Conservation (phyloP, 2,329 filamentous ascomycete genomes). For the Polytolypa hystricis region DNA sequence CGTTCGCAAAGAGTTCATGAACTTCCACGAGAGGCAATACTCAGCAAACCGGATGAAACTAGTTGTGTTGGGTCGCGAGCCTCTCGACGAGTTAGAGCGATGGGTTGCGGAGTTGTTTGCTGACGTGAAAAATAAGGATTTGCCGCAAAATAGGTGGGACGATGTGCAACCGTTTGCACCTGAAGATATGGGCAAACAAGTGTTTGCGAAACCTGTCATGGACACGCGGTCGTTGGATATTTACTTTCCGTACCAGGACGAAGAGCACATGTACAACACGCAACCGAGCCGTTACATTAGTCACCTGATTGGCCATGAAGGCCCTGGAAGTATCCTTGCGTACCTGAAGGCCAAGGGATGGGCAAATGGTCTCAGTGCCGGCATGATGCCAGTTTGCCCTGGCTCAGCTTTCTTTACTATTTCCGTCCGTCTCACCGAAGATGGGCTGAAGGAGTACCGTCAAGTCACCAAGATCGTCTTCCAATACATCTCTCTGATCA, state of each 20-base stretch:
- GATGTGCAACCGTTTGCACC: constrained; percentile 48
- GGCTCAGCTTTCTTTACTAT: constrained; percentile 73
- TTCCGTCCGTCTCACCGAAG: constrained; percentile 68
- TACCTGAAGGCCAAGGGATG: constrained; percentile 85
- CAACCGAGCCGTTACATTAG: constrained; percentile 78
- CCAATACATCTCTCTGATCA: constrained; percentile 80
- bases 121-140: constrained; percentile 67
- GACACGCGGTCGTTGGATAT: constrained; percentile 70
- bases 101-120: constrained; percentile 82
- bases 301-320: constrained; percentile 85
- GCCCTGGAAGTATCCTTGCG: constrained; percentile 80
- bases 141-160: constrained; percentile 59
- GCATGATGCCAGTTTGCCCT: constrained; percentile 63
- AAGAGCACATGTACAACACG: constrained; percentile 65
- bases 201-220: constrained; percentile 86
- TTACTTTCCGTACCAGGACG: constrained; percentile 74
- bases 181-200: constrained; percentile 55
- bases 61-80: constrained; percentile 71
- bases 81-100: constrained; percentile 66
- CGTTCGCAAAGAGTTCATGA: constrained; percentile 81
- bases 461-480: constrained; percentile 78
- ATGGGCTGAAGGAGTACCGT: constrained; percentile 70
- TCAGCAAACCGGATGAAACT: constrained; percentile 92
- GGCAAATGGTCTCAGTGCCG: constrained; percentile 73
- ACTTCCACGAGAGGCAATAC: constrained; percentile 81